Conservation (phyloP, 352 stramenopile genomes). For the Globisporangium apiculatum region DNA sequence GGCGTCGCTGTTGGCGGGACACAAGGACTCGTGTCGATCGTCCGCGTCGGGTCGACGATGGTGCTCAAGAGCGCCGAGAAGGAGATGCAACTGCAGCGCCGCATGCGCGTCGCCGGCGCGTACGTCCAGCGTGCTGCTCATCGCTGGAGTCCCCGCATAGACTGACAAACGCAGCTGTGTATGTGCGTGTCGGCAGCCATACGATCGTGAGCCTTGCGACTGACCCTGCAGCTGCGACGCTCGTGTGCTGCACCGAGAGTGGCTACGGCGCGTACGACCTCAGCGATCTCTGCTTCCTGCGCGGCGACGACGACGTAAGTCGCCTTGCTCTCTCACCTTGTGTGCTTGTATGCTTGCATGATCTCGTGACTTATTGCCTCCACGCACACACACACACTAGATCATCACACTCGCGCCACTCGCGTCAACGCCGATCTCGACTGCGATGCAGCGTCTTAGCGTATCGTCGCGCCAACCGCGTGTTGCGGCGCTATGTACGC, state of each 20-base stretch:
- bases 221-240: constrained; percentile 35
- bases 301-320: constrained; percentile 51
- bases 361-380: too few relatives aligned
- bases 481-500: constrained; percentile 36
- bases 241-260: constrained; percentile 57
- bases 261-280: constrained; percentile 65
- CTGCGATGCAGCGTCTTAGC: constrained; percentile 30
- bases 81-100: constrained; percentile 60
- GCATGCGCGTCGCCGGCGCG: constrained; percentile 44
- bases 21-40: constrained; percentile 48
- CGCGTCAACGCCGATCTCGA: constrained; percentile 37
- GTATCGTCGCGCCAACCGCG: constrained; percentile 34
- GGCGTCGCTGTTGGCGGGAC: constrained; percentile 54
- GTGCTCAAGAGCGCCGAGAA: constrained; percentile 42
- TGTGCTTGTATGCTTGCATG: too few relatives aligned
- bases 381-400: constrained; percentile 8
- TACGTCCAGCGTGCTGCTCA: constrained; percentile 13
- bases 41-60: constrained; percentile 47
- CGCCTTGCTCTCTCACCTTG: background rate
- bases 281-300: constrained; percentile 59
- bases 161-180: too few relatives aligned
- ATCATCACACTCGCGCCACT: constrained; percentile 32
- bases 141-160: background rate
- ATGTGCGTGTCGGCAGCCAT: constrained; percentile 19
- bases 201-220: constrained; percentile 35